phyloP scores from a whole-genome alignment of 371 early-diverging fungal genomes.

The Capillidium rhysosporum region DNA sequence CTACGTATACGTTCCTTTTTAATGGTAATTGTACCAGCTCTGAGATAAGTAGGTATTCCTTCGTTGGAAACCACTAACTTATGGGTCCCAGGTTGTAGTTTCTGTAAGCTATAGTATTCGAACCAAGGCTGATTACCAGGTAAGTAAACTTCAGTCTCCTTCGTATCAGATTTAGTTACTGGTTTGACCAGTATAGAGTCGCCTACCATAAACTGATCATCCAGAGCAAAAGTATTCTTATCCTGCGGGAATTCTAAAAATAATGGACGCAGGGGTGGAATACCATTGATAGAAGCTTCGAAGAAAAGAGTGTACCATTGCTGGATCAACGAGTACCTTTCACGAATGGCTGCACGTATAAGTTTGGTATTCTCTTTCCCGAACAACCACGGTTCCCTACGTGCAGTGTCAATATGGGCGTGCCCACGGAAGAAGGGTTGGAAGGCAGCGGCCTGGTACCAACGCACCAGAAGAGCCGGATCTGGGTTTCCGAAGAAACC shows the following conservation, averaged over 20 bases:
- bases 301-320: conserved; percentile 66
- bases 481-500: conserved; percentile 83
- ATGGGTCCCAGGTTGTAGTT: conserved; percentile 20
- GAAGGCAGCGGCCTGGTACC: conserved; percentile 80
- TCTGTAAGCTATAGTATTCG: conserved; percentile 31
- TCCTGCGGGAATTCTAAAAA: conserved; percentile 61
- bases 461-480: conserved; percentile 55
- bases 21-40: conserved; percentile 74
- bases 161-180: conserved; percentile 30
- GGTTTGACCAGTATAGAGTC: conserved; percentile 53
- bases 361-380: conserved; percentile 51
- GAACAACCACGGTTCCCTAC: conserved; percentile 90
- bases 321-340: conserved; percentile 57
- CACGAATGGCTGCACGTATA: conserved; percentile 46
- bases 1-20: conserved; percentile 72
- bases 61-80: conserved; percentile 41
- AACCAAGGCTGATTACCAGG: conserved; percentile 55
- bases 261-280: conserved; percentile 67
- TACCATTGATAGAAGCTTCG: conserved; percentile 38
- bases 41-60: conserved; percentile 60
- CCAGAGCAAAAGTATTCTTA: conserved; percentile 40
- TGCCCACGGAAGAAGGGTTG: conserved; percentile 90
- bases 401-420: conserved; percentile 84
- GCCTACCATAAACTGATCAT: conserved; percentile 75
- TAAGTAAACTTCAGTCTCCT: conserved; percentile 39